These are phyloP conservation scores for Fomitopsis schrenkii DNA, from an alignment of 1,284 basidiomycete genomes.

Conservation along the genomic window DNA sequence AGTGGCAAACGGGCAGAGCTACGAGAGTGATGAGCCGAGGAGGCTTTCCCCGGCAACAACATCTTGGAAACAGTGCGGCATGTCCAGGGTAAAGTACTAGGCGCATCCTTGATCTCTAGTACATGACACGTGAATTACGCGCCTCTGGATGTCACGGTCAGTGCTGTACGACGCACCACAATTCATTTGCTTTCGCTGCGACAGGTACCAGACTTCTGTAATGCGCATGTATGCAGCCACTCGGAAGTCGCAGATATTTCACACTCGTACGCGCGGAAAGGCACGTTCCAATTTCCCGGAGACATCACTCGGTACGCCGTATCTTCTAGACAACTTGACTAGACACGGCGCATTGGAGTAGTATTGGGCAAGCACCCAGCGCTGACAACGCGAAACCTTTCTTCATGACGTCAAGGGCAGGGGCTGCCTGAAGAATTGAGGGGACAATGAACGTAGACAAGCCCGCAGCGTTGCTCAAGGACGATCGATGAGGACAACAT, in stretches of 20 bases:
- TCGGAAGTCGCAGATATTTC: neutral
- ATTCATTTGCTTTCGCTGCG: neutral
- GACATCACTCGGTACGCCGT: neutral
- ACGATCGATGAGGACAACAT: neutral
- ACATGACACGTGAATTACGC: neutral
- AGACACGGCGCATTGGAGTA: neutral
- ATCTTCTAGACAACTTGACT: neutral
- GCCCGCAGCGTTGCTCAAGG: neutral
- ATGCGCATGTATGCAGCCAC: neutral
- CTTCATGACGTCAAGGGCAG: neutral
- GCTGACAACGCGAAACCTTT: neutral
- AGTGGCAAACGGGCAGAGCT: too few species aligned
- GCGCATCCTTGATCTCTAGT: too few species aligned
- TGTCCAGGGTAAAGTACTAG: too few species aligned
- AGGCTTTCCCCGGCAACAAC: too few species aligned
- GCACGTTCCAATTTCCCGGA: neutral
- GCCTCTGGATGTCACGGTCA: neutral
- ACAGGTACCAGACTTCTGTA: neutral
- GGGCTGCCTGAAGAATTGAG: neutral
- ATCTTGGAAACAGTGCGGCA: too few species aligned
- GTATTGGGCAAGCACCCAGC: neutral
- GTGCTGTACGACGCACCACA: neutral
- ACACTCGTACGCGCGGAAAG: neutral
- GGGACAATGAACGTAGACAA: neutral
- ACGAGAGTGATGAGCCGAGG: too few species aligned